Base-by-base conservation (phyloP, 139 green algal species). In the Tetraselmis chui region DNA sequence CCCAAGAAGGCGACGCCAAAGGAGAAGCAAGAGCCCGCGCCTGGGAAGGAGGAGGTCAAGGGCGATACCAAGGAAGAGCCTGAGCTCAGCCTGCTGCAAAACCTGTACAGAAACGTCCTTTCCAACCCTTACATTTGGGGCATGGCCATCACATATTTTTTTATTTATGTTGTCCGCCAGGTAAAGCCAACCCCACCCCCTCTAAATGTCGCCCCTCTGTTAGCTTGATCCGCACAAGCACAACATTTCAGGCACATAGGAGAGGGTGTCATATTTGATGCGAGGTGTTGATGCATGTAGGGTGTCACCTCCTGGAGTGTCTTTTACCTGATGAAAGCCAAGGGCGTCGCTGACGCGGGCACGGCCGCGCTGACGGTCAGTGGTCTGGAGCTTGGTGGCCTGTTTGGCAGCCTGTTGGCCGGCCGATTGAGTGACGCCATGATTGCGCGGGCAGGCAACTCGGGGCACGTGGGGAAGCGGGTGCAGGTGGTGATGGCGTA, bases 361-460 rank as follows among this genome's bases (percentile, higher is more conserved):
- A 84, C 86, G 80, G 94, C 94, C 23, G 93, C 91, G 0, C 78
- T 97, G 67, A 89, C 91, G 32, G 95, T 99, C 75, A 95, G 90
- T n/a, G 96, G 96, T 1, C 90, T 99, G 76, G 96, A 99, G 92
- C 91, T 99, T 79, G 96, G 96, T n/a, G 96, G 96, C 29, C 90
- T 99, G 32, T 82, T 94, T 23, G 96, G 96, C 75, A 93, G 84
- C 80, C 86, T 99, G 75, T 85, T 98, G n/a, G 95, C 95, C 1
- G 96, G 96, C 29, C 88, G 89, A 29, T 75, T 96, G 30, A 91
- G 81, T 29, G 95, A 98, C 85, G 83, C 29, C 27, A 81, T 81
- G 27, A 74, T 83, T 58, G 27, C 30, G 11, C 32, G 28, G 27
- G 32, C 25, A 2, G 85, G 80, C 67, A 92, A 89, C 77, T 89